phyloP scores from a whole-genome alignment of 1,139 yeast species.

The Yamadazyma pseudoaaseri region DNA sequence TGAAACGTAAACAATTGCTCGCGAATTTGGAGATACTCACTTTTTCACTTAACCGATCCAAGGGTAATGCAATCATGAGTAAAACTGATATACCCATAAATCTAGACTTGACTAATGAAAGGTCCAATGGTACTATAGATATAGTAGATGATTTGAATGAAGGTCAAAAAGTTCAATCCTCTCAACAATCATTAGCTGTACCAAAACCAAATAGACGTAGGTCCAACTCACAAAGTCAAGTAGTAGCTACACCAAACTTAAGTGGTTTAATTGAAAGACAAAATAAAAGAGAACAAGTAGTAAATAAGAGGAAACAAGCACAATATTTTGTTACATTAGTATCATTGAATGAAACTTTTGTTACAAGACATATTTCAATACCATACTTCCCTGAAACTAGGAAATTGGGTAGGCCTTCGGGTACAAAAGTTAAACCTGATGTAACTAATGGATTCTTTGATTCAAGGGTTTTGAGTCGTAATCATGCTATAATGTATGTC shows the following conservation, averaged over 20 bases:
- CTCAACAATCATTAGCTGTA: background rate
- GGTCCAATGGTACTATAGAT: too few relatives aligned
- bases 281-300: constrained; percentile 4
- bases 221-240: constrained; percentile 33
- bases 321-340: constrained; percentile 62
- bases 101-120: constrained; percentile 13
- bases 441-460: constrained; percentile 91
- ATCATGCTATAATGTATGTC: constrained; percentile 88
- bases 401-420: constrained; percentile 84
- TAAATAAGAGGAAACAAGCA: constrained; percentile 28
- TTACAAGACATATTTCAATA: constrained; percentile 71
- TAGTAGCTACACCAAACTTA: constrained; percentile 13
- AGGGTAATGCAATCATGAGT: constrained; percentile 12
- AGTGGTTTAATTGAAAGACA: constrained; percentile 1
- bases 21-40: constrained; percentile 1
- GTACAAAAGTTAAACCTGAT: constrained; percentile 69
- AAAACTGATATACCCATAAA: constrained; percentile 20
- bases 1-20: constrained; percentile 1
- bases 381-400: constrained; percentile 83
- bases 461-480: constrained; percentile 87
- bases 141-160: too few relatives aligned
- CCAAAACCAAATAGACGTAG: constrained; percentile 18
- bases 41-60: constrained; percentile 2
- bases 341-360: constrained; percentile 81
- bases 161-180: too few relatives aligned